Evolutionary conservation across 148 eudicot genomes (phyloP), one percentile per base, ranked within the genome.

Genomic region (Amaranthus cruentus): DNA sequence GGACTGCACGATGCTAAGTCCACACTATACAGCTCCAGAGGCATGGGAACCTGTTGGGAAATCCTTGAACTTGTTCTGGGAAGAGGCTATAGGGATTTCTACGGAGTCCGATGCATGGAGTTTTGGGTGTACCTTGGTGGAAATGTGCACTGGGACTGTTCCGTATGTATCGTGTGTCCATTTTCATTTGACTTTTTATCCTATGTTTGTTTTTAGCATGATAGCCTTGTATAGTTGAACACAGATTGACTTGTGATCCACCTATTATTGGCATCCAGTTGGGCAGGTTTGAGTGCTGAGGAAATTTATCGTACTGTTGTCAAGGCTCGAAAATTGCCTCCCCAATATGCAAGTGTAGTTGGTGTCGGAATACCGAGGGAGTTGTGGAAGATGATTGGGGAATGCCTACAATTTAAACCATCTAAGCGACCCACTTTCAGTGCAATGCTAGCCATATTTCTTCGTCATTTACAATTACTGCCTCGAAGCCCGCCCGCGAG

Each of bases 41-140:
- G 97, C 97, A 13, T 94, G 98, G 98, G 98, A 94, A 79, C 98
- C 98, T 69, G 93, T 86, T 52, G 88, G 87, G 82, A 94, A 91
- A 80, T 84, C 98, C n/a, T 77, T 91, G 68, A 90, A 89, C 80
- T 77, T 87, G 69, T 94, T 94, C 62, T 86, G 98, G 97, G 98
- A 94, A 49, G 96, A 88, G 55, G 93, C 91, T 62, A 88, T 94
- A 69, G 97, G 98, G 71, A 94, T 94, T 74, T 94, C 98, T 55
- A 80, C 86, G 21, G 98, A 94, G 77, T 94, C 96, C 42, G 98
- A 94, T 89, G 97, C 98, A 56, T 94, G 98, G 98, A 94, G 98
- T 82, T 94, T 94, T 86, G 98, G 98, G 57, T 94, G 98, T 81
- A 94, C 98, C 53, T 83, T 94, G 76, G 97, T 94, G 75, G 98